Conservation (phyloP, 2,329 filamentous ascomycete genomes). For the Reticulascus tulasneorum region DNA sequence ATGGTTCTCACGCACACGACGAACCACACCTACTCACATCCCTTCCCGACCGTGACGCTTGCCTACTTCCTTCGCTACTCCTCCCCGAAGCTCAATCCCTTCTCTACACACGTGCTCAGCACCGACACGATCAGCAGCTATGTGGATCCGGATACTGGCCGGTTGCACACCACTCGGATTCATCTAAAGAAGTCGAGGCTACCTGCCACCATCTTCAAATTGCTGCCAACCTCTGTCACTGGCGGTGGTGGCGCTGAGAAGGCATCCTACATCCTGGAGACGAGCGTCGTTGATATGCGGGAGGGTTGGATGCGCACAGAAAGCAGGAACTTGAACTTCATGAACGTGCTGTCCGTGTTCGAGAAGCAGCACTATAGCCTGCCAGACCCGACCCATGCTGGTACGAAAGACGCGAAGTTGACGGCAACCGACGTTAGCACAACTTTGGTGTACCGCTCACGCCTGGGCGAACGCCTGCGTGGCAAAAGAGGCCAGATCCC, state of each 20-base stretch:
- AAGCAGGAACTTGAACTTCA: slow-evolving; percentile 77
- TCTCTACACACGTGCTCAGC: slow-evolving; percentile 75
- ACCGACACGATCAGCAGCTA: slow-evolving; percentile 76
- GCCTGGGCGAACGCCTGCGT: slow-evolving; percentile 65
- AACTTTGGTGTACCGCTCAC: slow-evolving; percentile 69
- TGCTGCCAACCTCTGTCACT: slow-evolving; percentile 67
- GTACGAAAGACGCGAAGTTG: slow-evolving; percentile 19
- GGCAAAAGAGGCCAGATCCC: slow-evolving; percentile 46
- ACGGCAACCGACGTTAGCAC: slow-evolving; percentile 68
- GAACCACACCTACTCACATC: slow-evolving; percentile 72
- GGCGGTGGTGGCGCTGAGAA: slow-evolving; percentile 60
- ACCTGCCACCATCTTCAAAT: slow-evolving; percentile 68
- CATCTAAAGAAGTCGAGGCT: slow-evolving; percentile 80
- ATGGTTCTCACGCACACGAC: slow-evolving; percentile 64
- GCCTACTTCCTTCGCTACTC: slow-evolving; percentile 89
- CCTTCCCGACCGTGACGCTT: slow-evolving; percentile 79
- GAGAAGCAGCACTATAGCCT: slow-evolving; percentile 68
- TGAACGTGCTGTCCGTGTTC: slow-evolving; percentile 72
- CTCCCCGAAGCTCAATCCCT: slow-evolving; percentile 66
- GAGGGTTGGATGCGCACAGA: slow-evolving; percentile 82
- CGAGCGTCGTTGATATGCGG: slow-evolving; percentile 71
- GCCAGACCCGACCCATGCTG: slow-evolving; percentile 28
- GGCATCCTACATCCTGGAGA: slow-evolving; percentile 77
- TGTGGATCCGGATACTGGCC: slow-evolving; percentile 69
- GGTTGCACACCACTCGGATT: slow-evolving; percentile 72